Evolutionary conservation across 805 yeast species (phyloP).

Genomic region (Tetrapisispora arboricola): DNA sequence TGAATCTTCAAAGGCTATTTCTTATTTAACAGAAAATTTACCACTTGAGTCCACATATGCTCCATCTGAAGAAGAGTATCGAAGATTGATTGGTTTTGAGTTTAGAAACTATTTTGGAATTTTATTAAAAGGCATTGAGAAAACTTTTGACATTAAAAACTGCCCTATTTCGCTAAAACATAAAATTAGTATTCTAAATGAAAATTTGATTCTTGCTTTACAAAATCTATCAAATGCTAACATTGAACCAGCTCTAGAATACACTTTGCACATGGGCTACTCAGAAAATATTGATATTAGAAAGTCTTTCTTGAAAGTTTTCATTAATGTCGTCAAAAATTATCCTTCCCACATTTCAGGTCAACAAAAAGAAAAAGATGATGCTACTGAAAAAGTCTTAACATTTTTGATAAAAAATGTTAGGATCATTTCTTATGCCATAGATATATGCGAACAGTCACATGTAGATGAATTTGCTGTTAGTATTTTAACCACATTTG

Average conservation of each 20-base stretch:
- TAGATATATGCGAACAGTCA: constrained; percentile 51
- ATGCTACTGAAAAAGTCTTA: constrained; percentile 25
- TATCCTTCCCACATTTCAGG: constrained; percentile 20
- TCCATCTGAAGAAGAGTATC: constrained; percentile 41
- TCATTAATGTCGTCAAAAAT: constrained; percentile 49
- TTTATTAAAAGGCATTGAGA: constrained; percentile 36
- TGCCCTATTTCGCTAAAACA: constrained; percentile 36
- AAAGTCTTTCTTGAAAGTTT: constrained; percentile 66
- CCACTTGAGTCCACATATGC: constrained; percentile 53
- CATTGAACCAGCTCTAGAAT: constrained; percentile 64
- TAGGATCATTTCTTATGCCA: constrained; percentile 41
- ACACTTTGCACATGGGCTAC: constrained; percentile 70
- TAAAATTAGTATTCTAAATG: constrained; percentile 47
- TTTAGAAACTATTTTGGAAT: constrained; percentile 65
- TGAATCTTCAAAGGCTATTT: constrained; percentile 51
- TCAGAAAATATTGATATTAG: constrained; percentile 57
- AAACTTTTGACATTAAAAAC: constrained; percentile 27
- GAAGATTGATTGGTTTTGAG: constrained; percentile 45
- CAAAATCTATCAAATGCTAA: constrained; percentile 64
- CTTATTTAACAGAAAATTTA: constrained; percentile 44
- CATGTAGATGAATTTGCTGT: constrained; percentile 66
- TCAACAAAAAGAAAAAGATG: constrained; percentile 21
- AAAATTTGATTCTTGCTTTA: constrained; percentile 53
- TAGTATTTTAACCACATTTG: constrained; percentile 48
- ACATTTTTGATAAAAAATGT: constrained; percentile 29